Conservation (phyloP, 2,329 filamentous ascomycete genomes). For the Neocatenulostroma microsporum region DNA sequence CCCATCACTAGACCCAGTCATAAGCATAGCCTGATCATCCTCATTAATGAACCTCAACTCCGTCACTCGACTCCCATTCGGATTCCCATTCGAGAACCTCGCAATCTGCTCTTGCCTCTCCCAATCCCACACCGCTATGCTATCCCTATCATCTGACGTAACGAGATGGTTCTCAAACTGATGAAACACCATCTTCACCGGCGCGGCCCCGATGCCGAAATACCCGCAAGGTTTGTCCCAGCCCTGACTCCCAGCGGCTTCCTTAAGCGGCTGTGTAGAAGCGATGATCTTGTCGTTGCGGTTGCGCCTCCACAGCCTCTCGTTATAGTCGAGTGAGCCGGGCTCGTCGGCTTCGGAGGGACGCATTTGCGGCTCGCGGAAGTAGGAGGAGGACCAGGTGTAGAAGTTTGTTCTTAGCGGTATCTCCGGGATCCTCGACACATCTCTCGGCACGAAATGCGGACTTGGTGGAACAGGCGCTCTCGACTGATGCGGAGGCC, state of each 20-base stretch:
- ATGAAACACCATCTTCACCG: slow-evolving; percentile 89
- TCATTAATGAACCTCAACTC: slow-evolving; percentile 98
- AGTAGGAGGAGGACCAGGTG: slow-evolving; percentile 95
- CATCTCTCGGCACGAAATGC: slow-evolving; percentile 58
- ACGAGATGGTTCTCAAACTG: slow-evolving; percentile 96
- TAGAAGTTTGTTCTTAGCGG: slow-evolving; percentile 78
- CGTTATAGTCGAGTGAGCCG: slow-evolving; percentile 92
- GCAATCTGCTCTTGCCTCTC: slow-evolving; percentile 65
- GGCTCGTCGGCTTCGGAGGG: slow-evolving; percentile 92
- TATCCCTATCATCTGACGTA: slow-evolving; percentile 87
- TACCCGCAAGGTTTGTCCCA: slow-evolving; percentile 81
- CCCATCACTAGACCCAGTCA: slow-evolving; percentile 92
- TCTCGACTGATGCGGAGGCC: slow-evolving; percentile 54
- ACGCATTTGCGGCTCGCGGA: slow-evolving; percentile 97
- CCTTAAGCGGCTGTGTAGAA: slow-evolving; percentile 89
- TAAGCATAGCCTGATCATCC: slow-evolving; percentile 87
- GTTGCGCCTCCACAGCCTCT: slow-evolving; percentile 82
- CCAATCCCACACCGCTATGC: slow-evolving; percentile 87
- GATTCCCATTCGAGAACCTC: slow-evolving; percentile 91
- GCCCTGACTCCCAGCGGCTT: slow-evolving; percentile 71
- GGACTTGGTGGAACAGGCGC: slow-evolving; percentile 74
- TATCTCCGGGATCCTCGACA: slow-evolving; percentile 53
- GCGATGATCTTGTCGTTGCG: slow-evolving; percentile 88
- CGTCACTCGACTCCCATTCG: slow-evolving; percentile 80
- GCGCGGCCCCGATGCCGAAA: slow-evolving; percentile 83